Conservation (phyloP, 345 rosid species). For the Sapria himalayana region DNA sequence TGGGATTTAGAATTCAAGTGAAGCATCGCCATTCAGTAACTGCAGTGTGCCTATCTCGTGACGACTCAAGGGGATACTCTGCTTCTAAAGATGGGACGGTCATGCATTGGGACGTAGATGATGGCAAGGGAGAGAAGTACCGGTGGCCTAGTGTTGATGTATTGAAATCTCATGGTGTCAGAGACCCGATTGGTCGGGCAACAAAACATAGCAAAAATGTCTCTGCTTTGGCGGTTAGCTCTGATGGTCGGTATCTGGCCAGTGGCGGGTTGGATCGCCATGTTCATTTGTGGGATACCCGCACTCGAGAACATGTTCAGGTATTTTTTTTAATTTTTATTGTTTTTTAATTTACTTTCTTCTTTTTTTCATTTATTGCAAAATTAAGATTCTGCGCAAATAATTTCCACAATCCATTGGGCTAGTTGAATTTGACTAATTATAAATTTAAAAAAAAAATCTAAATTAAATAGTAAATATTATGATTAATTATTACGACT, state of each 20-base stretch:
- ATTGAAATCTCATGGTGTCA: conserved; percentile 55
- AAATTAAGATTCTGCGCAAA: too few relatives aligned
- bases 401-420: too few relatives aligned
- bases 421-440: too few relatives aligned
- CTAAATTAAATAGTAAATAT: too few relatives aligned
- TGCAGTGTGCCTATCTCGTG: conserved; percentile 68
- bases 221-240: conserved; percentile 70
- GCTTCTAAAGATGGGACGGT: conserved; percentile 80
- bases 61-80: conserved; percentile 68
- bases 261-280: conserved; percentile 89
- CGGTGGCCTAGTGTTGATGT: conserved; percentile 58
- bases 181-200: conserved; percentile 44
- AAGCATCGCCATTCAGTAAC: conserved; percentile 72
- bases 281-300: conserved; percentile 89
- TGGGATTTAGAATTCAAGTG: conserved; percentile 27
- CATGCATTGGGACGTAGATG: conserved; percentile 67
- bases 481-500: too few relatives aligned
- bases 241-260: conserved; percentile 86
- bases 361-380: not conserved
- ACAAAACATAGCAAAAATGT: conserved; percentile 54
- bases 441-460: too few relatives aligned
- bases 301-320: conserved; percentile 69
- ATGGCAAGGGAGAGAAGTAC: conserved; percentile 45
- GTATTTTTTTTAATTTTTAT: conserved; percentile 13
- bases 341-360: not conserved